These are phyloP conservation scores for Pisolithus orientalis DNA, from an alignment of 768 basidiomycete species.

Conservation along the genomic window DNA sequence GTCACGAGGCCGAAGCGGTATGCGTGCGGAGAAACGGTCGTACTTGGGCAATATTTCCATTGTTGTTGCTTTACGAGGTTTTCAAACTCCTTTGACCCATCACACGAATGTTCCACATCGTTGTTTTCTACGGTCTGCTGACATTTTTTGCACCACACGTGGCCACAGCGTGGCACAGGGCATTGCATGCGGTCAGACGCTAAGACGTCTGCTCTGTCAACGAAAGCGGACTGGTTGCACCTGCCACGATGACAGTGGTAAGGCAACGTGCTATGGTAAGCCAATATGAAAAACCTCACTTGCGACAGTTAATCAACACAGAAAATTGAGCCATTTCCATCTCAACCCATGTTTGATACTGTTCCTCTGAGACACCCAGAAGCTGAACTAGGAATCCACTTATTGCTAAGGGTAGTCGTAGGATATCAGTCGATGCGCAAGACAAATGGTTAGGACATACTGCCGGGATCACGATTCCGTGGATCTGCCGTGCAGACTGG, in stretches of 20 bases:
- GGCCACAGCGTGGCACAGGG: slow-evolving; percentile 40
- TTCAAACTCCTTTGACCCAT: slow-evolving; percentile 48
- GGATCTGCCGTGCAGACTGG: slow-evolving; percentile 44
- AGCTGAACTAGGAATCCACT: slow-evolving; percentile 30
- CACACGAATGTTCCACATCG: slow-evolving; percentile 49
- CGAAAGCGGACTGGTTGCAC: slow-evolving; percentile 44
- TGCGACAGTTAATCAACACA: slow-evolving; percentile 41
- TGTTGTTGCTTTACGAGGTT: slow-evolving; percentile 45
- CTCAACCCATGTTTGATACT: slow-evolving; percentile 38
- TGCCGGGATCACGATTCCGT: slow-evolving; percentile 23
- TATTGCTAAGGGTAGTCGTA: slow-evolving; percentile 27
- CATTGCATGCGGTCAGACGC: slow-evolving; percentile 38
- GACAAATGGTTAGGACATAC: slow-evolving; percentile 9
- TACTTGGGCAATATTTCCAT: slow-evolving; percentile 61
- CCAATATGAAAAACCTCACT: slow-evolving; percentile 27
- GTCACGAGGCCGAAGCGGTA: background rate
- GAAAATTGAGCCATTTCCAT: slow-evolving; percentile 41
- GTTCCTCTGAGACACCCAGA: slow-evolving; percentile 39
- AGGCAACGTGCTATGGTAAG: background rate
- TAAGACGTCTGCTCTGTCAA: slow-evolving; percentile 44
- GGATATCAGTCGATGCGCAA: background rate
- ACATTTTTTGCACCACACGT: slow-evolving; percentile 58
- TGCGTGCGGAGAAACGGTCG: slow-evolving; percentile 4
- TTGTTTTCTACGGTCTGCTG: slow-evolving; percentile 32
- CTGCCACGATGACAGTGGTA: slow-evolving; percentile 25